phyloP scores from a whole-genome alignment of 164 flowering plant genomes.

The Berberis thunbergii region DNA sequence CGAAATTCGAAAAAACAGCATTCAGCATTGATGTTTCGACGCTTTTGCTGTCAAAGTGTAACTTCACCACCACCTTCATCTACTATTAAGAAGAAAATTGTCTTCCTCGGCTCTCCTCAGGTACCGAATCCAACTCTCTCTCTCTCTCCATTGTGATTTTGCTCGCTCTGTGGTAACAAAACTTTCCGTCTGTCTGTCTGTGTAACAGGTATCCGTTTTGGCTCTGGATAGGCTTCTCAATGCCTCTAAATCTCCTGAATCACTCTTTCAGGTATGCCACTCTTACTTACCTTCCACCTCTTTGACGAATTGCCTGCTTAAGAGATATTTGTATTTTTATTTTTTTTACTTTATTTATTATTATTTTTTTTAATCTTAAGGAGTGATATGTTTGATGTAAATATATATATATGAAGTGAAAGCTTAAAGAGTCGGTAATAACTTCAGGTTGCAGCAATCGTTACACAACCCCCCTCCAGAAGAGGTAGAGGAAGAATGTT shows the following conservation, averaged over 20 bases:
- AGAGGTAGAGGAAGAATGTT: conserved; percentile 76
- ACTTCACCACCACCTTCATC: conserved; percentile 22
- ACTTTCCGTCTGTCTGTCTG: background rate
- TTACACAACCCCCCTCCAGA: conserved; percentile 86
- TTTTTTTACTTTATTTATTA: background rate
- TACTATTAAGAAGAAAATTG: conserved; percentile 46
- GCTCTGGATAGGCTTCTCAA: conserved; percentile 74
- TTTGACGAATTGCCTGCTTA: background rate
- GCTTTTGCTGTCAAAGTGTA: conserved; percentile 44
- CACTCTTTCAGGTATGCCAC: conserved; percentile 64
- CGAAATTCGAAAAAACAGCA: conserved; percentile 12
- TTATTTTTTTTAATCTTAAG: background rate
- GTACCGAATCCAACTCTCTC: conserved; percentile 18
- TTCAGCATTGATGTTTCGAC: conserved; percentile 45
- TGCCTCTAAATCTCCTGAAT: conserved; percentile 58
- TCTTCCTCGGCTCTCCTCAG: conserved; percentile 93
- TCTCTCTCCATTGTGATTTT: background rate
- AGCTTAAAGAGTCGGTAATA: conserved; percentile 4
- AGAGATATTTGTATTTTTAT: background rate
- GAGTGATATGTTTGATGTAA: background rate
- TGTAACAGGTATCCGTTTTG: conserved; percentile 53
- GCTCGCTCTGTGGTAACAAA: background rate
- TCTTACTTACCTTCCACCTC: background rate
- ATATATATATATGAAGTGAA: background rate
- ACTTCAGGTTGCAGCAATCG: conserved; percentile 81